Evolutionary conservation across 352 stramenopile genomes (phyloP).

Genomic region (Phytopythium ostracodes): DNA sequence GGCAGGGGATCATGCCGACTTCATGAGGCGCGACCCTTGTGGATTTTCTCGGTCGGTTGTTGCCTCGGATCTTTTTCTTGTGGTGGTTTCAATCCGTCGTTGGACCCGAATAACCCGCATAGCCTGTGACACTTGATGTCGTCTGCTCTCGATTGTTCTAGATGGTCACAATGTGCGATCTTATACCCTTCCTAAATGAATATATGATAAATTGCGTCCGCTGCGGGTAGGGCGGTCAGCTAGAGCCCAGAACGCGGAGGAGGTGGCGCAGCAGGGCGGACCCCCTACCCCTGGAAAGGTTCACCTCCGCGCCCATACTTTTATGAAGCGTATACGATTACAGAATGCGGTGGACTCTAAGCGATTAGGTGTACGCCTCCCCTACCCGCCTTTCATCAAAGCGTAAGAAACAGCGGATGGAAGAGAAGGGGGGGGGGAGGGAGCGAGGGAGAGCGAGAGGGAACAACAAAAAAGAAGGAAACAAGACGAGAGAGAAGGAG

Average conservation of each 20-base stretch:
- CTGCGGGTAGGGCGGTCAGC: too few species aligned
- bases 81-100: not conserved
- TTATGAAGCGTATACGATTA: not conserved
- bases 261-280: too few species aligned
- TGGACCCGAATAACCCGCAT: not conserved
- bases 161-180: not conserved
- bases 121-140: not conserved
- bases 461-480: not conserved
- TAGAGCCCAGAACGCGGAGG: not conserved
- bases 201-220: too few species aligned
- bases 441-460: not conserved
- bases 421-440: not conserved
- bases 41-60: not conserved
- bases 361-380: too few species aligned
- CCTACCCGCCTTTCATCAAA: too few species aligned
- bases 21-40: not conserved
- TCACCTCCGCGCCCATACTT: not conserved
- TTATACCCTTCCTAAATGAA: not conserved
- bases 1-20: too few species aligned
- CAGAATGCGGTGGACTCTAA: not conserved
- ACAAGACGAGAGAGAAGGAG: not conserved
- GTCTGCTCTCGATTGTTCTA: not conserved
- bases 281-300: not conserved
- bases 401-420: too few species aligned
- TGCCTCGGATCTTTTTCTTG: constrained; percentile 1